phyloP scores from a whole-genome alignment of 306 rosid species.

The Casuarina glauca region DNA sequence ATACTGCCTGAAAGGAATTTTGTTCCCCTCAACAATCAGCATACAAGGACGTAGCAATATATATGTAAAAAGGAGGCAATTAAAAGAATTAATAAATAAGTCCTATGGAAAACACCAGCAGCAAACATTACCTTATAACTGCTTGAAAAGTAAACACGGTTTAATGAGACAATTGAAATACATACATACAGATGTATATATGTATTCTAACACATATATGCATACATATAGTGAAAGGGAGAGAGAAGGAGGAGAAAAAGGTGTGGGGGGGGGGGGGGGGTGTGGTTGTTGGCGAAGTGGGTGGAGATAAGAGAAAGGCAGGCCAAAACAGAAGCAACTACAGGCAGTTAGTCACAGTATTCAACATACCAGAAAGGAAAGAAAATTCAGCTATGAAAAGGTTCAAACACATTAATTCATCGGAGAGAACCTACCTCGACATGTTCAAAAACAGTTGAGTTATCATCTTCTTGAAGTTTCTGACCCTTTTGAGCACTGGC shows the following conservation, averaged over 20 bases:
- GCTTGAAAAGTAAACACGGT: background rate
- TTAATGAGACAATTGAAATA: background rate
- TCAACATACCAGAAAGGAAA: slow-evolving; percentile 5
- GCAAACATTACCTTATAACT: background rate
- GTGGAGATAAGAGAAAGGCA: background rate
- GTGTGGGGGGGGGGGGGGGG: too few relatives aligned
- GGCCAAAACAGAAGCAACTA: slow-evolving; percentile 1
- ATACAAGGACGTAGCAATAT: background rate
- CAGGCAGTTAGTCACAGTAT: background rate
- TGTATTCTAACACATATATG: too few relatives aligned
- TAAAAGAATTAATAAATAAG: slow-evolving; percentile 3
- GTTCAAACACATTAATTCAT: slow-evolving; percentile 14
- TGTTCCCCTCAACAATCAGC: slow-evolving; percentile 15
- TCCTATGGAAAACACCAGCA: background rate
- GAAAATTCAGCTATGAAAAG: slow-evolving; percentile 12
- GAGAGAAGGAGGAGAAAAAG: background rate
- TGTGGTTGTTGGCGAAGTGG: background rate
- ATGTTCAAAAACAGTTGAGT: slow-evolving; percentile 49
- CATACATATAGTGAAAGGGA: background rate
- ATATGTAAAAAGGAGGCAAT: background rate
- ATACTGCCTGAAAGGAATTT: slow-evolving; percentile 52
- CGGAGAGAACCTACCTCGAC: slow-evolving; percentile 61
- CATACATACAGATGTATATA: too few relatives aligned
- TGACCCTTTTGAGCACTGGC: slow-evolving; percentile 86
- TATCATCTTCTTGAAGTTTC: slow-evolving; percentile 56